phyloP scores from a whole-genome alignment of 2,329 filamentous ascomycete genomes.

The Helminthosporium solani region DNA sequence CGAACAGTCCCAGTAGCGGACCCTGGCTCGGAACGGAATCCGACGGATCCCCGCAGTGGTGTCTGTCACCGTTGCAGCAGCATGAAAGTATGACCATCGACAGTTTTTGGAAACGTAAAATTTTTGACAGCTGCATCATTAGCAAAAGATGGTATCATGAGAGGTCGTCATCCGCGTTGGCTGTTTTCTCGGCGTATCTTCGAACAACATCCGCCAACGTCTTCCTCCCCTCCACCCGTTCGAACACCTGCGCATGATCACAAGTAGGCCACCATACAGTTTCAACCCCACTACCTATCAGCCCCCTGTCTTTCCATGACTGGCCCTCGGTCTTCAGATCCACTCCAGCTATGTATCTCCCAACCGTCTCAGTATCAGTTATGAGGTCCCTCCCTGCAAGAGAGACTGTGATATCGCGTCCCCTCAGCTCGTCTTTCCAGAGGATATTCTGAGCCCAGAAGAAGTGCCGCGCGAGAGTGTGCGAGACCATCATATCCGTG shows the following conservation, averaged over 20 bases:
- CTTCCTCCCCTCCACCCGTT: constrained; percentile 23
- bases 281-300: constrained; percentile 51
- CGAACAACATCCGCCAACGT: constrained; percentile 29
- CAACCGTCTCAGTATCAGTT: constrained; percentile 60
- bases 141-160: not conserved
- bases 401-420: constrained; percentile 55
- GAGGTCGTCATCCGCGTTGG: constrained; percentile 10
- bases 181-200: constrained; percentile 21
- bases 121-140: not conserved
- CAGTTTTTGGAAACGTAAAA: too few species aligned
- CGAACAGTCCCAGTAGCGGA: not conserved
- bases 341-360: constrained; percentile 55
- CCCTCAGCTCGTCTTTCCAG: constrained; percentile 65
- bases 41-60: not conserved
- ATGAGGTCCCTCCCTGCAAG: constrained; percentile 65
- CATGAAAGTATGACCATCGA: too few species aligned
- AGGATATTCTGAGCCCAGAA: constrained; percentile 71
- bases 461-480: constrained; percentile 65
- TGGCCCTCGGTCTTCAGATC: constrained; percentile 31
- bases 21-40: not conserved
- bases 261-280: constrained; percentile 61
- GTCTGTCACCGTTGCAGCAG: not conserved
- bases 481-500: constrained; percentile 65
- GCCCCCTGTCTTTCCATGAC: constrained; percentile 37
- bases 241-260: constrained; percentile 62